A percentile compares a stretch with the other conserved stretches of the same genome.
Conservation (phyloP, 2,329 filamentous ascomycete species). For the Fusarium haematococcum region DNA sequence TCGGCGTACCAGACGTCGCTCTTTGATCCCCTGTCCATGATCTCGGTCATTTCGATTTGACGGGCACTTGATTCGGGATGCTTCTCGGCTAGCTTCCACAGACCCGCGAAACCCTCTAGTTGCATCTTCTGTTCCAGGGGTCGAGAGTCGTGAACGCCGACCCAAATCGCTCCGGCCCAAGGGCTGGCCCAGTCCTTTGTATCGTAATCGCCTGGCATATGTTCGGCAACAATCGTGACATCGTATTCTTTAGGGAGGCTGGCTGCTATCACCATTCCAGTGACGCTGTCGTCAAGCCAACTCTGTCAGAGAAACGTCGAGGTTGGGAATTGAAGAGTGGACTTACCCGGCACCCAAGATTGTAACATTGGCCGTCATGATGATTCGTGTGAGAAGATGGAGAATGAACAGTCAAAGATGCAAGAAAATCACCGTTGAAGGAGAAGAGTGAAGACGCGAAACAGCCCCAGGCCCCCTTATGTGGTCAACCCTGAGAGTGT, state of each 20-base stretch:
- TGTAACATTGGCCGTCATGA: background rate
- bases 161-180: slow-evolving; percentile 45
- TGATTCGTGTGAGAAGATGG: background rate
- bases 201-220: slow-evolving; percentile 46
- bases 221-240: slow-evolving; percentile 48
- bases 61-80: slow-evolving; percentile 29
- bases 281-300: slow-evolving; percentile 5
- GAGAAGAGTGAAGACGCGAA: background rate
- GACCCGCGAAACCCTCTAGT: slow-evolving; percentile 27
- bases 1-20: slow-evolving; percentile 11
- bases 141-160: slow-evolving; percentile 20
- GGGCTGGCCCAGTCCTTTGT: slow-evolving; percentile 47
- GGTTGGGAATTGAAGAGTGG: background rate
- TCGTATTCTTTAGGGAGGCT: slow-evolving; percentile 41
- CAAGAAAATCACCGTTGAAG: background rate
- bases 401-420: background rate
- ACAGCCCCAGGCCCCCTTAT: background rate
- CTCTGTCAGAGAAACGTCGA: background rate
- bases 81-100: slow-evolving; percentile 17
- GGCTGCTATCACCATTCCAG: slow-evolving; percentile 45
- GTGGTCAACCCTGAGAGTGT: background rate
- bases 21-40: slow-evolving; percentile 15
- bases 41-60: slow-evolving; percentile 20
- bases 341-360: background rate
- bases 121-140: slow-evolving; percentile 45